Evolutionary conservation across 169 alveolate species (phyloP), one percentile per base, ranked within the genome.

Genomic region (Cryptosporidium sp.): DNA sequence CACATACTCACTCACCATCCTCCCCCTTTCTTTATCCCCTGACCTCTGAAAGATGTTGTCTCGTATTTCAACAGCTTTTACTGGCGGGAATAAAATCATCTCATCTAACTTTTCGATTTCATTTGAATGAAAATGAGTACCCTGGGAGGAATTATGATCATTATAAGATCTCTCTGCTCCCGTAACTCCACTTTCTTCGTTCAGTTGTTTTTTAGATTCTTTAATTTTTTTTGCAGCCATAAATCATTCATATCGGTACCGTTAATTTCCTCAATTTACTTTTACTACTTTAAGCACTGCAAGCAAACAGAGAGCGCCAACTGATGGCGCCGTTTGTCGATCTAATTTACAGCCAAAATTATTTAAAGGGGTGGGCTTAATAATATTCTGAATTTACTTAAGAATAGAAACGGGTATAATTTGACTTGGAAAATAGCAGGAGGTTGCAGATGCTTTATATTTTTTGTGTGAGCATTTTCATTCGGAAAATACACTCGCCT

Each of bases 1-100:
- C 3, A 75, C 72, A 39, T 56, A 35, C 26, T 53, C 73, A 23
- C 12, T 35, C 23, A 71, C 48, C 85, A 51, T 65, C 51, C 72
- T 65, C 31, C 72, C 72, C 14, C 14, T 7, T 65, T 18, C 52
- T 26, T 3, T 29, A 35, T 31, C 31, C 1, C 12, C 51, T 10
- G 26, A 7, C 29, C 16, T 65, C 23, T 31, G 51, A 35, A 65
- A 65, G 51, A n/a, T 29, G 29, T n/a, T n/a, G 23, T 18, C 16
- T n/a, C 31, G 72, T n/a, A 65, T 26, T 39, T 65, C 72, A 35
- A 31, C 26, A 31, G 14, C 23, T 2, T 37, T 37, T 9, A n/a
- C 29, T n/a, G 72, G 72, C 2, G 72, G 72, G 31, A 65, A 65
- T n/a, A 65, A 37, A n/a, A 65, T 37, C 3, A 2, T 31, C 72